A percentile compares a stretch with the other conserved stretches of the same genome.
Evolutionary conservation across 768 basidiomycete species (phyloP).

Genomic region (Gelatoporia subvermispora): DNA sequence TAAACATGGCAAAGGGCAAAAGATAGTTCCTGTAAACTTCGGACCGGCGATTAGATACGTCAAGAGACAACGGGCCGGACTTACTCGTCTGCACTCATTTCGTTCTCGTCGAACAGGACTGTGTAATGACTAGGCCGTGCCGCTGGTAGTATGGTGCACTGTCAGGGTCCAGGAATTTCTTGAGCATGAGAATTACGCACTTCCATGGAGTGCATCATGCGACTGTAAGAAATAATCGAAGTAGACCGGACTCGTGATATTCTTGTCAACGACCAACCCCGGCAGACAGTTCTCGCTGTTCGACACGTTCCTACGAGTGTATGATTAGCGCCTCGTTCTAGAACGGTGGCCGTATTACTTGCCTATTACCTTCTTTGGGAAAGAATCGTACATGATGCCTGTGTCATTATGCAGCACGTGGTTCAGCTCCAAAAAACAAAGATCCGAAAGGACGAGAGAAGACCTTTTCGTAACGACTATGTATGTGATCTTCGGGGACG

Average conservation of each 20-base stretch:
- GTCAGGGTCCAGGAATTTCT: too few relatives aligned
- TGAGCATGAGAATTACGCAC: constrained; percentile 14
- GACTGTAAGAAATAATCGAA: constrained; percentile 55
- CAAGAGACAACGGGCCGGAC: too few relatives aligned
- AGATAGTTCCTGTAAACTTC: constrained; percentile 45
- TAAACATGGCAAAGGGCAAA: constrained; percentile 50
- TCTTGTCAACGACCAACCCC: constrained; percentile 44
- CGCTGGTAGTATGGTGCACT: too few relatives aligned
- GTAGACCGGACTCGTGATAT: constrained; percentile 40
- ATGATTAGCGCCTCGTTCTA: neutral
- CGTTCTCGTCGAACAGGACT: constrained; percentile 37
- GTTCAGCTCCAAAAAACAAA: neutral
- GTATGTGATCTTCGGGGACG: constrained; percentile 47
- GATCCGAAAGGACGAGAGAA: neutral
- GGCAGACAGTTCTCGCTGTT: constrained; percentile 46
- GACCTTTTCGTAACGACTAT: constrained; percentile 59
- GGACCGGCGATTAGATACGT: neutral
- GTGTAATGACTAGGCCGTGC: constrained; percentile 56
- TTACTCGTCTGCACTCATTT: constrained; percentile 21
- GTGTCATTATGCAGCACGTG: neutral
- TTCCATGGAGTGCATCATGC: constrained; percentile 47
- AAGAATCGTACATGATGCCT: constrained; percentile 55
- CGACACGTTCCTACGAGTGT: constrained; percentile 19
- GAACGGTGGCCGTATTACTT: constrained; percentile 3
- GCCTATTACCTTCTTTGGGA: constrained; percentile 18